Evolutionary conservation across 2,329 filamentous ascomycete genomes (phyloP), one percentile per base, ranked within the genome.

Genomic region (Aureobasidium vineae): DNA sequence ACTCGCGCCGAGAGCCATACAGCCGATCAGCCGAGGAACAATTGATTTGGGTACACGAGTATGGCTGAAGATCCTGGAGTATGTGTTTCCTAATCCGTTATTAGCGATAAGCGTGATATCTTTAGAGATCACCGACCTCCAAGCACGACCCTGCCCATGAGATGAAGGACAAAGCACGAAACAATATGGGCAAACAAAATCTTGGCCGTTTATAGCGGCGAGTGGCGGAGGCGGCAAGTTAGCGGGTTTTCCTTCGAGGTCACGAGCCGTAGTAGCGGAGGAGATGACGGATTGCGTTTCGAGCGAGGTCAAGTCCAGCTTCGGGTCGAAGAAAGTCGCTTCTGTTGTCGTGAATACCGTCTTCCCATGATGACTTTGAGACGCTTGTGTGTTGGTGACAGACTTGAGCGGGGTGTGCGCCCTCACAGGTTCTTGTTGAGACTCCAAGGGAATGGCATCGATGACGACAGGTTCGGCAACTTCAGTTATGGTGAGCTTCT

Each of bases 151-250:
- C 13, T 43, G 19, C 1, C 56, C 56, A 33, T 60, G 56, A 11
- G 15, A 33, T 1, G 56, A 45, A 1, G 56, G 56, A 23, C 56
- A 60, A 31, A 60, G 56, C 16, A 43, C 41, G 28, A 15, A 31
- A 15, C 56, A 60, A 23, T 60, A 45, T 0, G 38, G 56, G 19
- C 38, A 60, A 13, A 60, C 38, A 60, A 60, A 60, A 8, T 60
- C 56, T 26, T 45, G 36, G 10, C 23, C 23, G 4, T 49, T 28
- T 7, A 26, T 10, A 26, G 45, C 45, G 3, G 45, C 45, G 26
- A 23, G 21, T 45, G 56, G 56, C 28, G 38, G 56, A 5, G 38
- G 38, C 3, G 56, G 56, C 26, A 60, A 28, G 7, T 45, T 23
- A 5, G 56, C 56, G n/a, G 38, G 21, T 15, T 36, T 21, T 1